These are phyloP conservation scores for Apiospora koreana DNA, from an alignment of 2,329 filamentous ascomycete genomes.

Conservation along the genomic window DNA sequence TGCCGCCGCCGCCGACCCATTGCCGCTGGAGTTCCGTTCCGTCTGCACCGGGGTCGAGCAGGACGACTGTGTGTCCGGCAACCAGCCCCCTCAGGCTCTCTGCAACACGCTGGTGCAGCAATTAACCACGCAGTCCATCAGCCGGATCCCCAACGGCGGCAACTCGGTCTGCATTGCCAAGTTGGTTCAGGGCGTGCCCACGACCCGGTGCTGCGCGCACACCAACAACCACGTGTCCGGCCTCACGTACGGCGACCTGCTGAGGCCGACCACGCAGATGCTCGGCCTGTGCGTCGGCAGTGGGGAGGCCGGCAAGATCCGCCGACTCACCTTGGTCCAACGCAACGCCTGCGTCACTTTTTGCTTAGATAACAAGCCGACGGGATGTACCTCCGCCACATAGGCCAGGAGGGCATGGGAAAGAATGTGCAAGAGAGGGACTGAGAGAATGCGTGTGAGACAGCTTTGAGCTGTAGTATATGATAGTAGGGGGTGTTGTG, in stretches of 20 bases:
- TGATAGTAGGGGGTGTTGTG: not conserved
- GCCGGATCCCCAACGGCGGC: not conserved
- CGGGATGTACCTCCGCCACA: not conserved
- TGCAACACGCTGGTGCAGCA: not conserved
- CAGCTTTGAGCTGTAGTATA: not conserved
- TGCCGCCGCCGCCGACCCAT: not conserved
- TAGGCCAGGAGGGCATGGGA: too few species aligned
- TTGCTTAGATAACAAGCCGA: not conserved
- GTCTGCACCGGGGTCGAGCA: not conserved
- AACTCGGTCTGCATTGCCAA: not conserved
- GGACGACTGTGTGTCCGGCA: not conserved
- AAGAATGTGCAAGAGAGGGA: too few species aligned
- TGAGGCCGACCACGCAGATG: not conserved
- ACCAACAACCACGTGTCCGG: not conserved
- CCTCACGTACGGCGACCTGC: not conserved
- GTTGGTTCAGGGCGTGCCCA: not conserved
- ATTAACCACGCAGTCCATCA: not conserved
- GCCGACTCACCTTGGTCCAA: not conserved
- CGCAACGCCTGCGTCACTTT: not conserved
- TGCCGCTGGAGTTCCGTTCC: not conserved
- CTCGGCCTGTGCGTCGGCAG: not conserved
- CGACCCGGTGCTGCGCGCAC: not conserved
- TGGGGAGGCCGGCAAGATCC: not conserved
- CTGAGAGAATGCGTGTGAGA: not conserved
- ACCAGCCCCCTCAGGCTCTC: not conserved